phyloP scores from a whole-genome alignment of 345 rosid genomes.

The Rhizophora mangle region DNA sequence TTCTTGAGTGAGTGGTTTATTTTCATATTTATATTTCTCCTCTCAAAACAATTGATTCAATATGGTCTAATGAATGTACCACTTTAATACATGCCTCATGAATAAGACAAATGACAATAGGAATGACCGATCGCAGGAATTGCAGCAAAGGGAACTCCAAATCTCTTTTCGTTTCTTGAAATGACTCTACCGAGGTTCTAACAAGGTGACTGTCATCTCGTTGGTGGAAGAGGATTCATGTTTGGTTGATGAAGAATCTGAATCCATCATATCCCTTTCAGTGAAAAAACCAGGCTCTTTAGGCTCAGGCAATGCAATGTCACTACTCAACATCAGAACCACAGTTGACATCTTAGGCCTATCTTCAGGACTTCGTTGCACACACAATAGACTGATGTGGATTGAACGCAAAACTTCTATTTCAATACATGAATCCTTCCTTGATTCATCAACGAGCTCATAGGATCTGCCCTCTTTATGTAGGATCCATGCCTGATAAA shows the following conservation, averaged over 20 bases:
- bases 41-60: too few species aligned
- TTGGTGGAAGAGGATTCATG: constrained; percentile 11
- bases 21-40: too few species aligned
- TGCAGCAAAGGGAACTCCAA: too few species aligned
- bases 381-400: constrained; percentile 19
- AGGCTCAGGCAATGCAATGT: constrained; percentile 11
- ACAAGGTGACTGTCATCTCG: constrained; percentile 12
- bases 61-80: too few species aligned
- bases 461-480: background rate
- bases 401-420: constrained; percentile 1
- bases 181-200: constrained; percentile 3
- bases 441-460: constrained; percentile 3
- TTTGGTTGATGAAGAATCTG: constrained; percentile 11
- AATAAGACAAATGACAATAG: too few species aligned
- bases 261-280: constrained; percentile 5
- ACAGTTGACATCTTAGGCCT: constrained; percentile 24
- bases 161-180: too few species aligned
- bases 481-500: constrained; percentile 14
- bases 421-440: background rate
- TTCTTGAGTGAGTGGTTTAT: too few species aligned
- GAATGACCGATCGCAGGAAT: too few species aligned
- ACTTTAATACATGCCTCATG: too few species aligned
- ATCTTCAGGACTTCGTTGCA: constrained; percentile 14
- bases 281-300: constrained; percentile 21
- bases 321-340: constrained; percentile 17